Evolutionary conservation across 2,329 filamentous ascomycete genomes (phyloP).

Genomic region (Colletotrichum sp.): DNA sequence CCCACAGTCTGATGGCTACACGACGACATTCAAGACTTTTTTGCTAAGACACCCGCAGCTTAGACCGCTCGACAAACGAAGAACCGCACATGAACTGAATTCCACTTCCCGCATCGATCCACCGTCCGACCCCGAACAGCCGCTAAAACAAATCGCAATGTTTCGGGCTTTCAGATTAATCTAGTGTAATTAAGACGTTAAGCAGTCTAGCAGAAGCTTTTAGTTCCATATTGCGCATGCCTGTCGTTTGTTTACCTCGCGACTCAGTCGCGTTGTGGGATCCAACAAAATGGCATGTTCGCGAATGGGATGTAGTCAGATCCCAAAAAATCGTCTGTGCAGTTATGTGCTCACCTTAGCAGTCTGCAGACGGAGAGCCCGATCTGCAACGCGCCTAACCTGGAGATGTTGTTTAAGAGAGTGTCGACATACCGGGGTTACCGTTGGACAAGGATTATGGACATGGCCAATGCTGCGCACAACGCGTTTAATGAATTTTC

Average conservation of each 20-base stretch:
- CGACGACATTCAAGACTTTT: neutral
- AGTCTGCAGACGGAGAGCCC: neutral
- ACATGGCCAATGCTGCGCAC: neutral
- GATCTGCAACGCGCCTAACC: neutral
- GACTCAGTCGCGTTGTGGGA: neutral
- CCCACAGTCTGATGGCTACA: no score
- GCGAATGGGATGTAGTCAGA: neutral
- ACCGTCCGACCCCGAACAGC: neutral
- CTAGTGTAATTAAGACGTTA: neutral
- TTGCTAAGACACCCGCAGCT: fast-evolving
- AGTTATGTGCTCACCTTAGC: neutral
- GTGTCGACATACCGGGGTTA: neutral
- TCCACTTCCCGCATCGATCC: neutral
- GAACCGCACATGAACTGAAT: fast-evolving
- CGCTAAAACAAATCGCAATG: neutral
- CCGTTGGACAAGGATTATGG: neutral
- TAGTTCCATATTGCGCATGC: neutral
- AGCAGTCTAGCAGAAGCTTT: neutral
- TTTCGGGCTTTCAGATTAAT: neutral
- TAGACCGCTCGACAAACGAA: fast-evolving
- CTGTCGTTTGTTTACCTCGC: neutral
- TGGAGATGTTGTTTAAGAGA: neutral
- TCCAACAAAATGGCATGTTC: neutral
- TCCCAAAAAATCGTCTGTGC: neutral
- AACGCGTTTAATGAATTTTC: neutral